Evolutionary conservation across 305 asterid species (phyloP), one percentile per base, ranked within the genome.

Genomic region (Solanum aculeatissimum): DNA sequence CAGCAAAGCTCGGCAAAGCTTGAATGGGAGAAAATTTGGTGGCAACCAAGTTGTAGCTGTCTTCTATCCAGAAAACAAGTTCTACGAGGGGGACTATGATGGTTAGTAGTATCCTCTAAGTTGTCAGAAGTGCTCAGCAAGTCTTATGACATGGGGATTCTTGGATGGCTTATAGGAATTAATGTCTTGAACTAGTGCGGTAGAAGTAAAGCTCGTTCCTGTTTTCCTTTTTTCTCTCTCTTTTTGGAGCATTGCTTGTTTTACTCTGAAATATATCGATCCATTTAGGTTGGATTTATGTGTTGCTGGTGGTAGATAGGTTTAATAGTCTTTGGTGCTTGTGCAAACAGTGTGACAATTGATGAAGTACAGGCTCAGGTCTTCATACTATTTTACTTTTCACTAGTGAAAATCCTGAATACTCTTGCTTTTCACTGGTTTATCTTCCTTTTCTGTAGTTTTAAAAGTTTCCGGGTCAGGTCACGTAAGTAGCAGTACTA

Each of bases 1-100:
- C 29, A 82, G 88, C 18, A 97, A 92, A 89, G 98, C 99, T 84
- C 91, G 96, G 32, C 93, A 88, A 88, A 95, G 95, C 38, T 84
- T 97, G 85, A 90, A 94, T 57, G 99, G 99, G 60, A 93, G 99
- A 81, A 95, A 92, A 90, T 97, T 97, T 68, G 99, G 98, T 25
- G 98, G 97, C 63, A 97, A 93, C 83, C 91, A 90, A 90, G 99
- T 97, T n/a, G 90, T 91, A 83, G 98, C 97, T 7, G 93, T 92
- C 32, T 97, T 92, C 91, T 97, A 95, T 86, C 94, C 97, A 0
- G 98, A 97, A 89, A 83, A 93, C 86, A 97, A 89, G 92, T 97
- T 95, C 81, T 87, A 90, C 0, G 91, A 93, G 78, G 98, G 94
- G 51, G 98, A 94, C 84, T 95, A 94, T 83, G 87, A 91, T 80